Evolutionary conservation across 768 basidiomycete species (phyloP).

Genomic region (Mycena galericulata): DNA sequence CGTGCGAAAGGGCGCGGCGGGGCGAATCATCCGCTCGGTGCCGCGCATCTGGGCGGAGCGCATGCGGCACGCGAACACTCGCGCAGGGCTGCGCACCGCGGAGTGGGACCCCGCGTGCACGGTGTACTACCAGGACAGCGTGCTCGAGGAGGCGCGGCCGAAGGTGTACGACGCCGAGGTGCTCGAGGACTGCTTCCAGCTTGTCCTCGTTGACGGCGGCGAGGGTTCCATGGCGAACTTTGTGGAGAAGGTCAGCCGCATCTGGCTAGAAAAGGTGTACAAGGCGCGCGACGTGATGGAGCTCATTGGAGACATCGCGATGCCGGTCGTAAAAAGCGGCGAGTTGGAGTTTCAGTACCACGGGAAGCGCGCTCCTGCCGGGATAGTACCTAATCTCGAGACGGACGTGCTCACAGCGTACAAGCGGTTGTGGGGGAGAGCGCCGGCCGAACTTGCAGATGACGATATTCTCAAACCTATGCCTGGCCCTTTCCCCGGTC

Average conservation of each 20-base stretch:
- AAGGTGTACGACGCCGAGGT: slow-evolving; percentile 25
- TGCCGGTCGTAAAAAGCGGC: slow-evolving; percentile 38
- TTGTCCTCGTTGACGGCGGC: slow-evolving; percentile 43
- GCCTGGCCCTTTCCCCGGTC: neutral
- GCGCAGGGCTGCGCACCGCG: slow-evolving; percentile 37
- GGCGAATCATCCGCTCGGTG: slow-evolving; percentile 41
- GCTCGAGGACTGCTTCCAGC: slow-evolving; percentile 45
- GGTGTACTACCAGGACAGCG: slow-evolving; percentile 36
- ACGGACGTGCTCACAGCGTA: slow-evolving; percentile 37
- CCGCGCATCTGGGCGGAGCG: slow-evolving; percentile 43
- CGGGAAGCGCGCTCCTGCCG: neutral
- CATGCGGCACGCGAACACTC: slow-evolving; percentile 41
- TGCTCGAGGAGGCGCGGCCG: slow-evolving; percentile 42
- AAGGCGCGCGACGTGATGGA: slow-evolving; percentile 34
- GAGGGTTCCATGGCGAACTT: slow-evolving; percentile 46
- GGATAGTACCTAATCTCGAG: slow-evolving; percentile 30
- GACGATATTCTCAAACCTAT: slow-evolving; percentile 15
- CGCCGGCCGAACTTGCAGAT: slow-evolving; percentile 28
- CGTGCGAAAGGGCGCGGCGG: slow-evolving; percentile 44
- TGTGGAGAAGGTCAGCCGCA: slow-evolving; percentile 38
- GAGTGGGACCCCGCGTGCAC: slow-evolving; percentile 41
- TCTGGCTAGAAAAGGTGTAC: slow-evolving; percentile 45
- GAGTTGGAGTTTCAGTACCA: slow-evolving; percentile 39
- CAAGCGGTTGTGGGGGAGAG: slow-evolving; percentile 41
- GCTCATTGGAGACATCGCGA: slow-evolving; percentile 37